Evolutionary conservation across 768 basidiomycete species (phyloP).

Genomic region (Fomitopsis pulvina): DNA sequence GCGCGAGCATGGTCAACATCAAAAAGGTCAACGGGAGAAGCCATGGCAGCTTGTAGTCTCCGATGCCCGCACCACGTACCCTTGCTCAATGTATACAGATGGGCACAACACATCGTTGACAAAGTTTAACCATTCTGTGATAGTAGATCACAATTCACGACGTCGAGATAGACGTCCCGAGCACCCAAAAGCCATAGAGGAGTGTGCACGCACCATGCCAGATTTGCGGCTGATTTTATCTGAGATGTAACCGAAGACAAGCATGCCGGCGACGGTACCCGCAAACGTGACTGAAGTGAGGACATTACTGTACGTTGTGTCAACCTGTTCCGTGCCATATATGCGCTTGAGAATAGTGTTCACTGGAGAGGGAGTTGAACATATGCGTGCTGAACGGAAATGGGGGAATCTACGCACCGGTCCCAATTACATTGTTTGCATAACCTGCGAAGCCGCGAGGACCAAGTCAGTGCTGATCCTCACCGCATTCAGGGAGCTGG

Average conservation of each 20-base stretch:
- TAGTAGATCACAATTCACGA: no score
- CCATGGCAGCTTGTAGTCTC: no score
- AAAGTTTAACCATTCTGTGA: no score
- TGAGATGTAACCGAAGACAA: constrained; percentile 73
- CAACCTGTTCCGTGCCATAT: constrained; percentile 53
- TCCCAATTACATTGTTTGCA: constrained; percentile 74
- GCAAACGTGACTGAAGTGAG: constrained; percentile 74
- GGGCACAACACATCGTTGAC: no score
- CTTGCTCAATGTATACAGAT: no score
- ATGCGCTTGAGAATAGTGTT: constrained; percentile 67
- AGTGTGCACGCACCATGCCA: constrained; percentile 63
- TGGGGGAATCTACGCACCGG: constrained; percentile 41
- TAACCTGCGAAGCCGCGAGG: constrained; percentile 45
- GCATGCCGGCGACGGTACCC: constrained; percentile 84
- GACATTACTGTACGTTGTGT: constrained; percentile 50
- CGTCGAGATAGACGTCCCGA: no score
- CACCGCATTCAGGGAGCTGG: not conserved
- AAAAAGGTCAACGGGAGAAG: no score
- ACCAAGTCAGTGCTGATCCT: not conserved
- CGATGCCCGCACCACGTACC: no score
- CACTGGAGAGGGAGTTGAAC: constrained; percentile 34
- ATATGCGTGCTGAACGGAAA: not conserved
- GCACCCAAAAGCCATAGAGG: not conserved
- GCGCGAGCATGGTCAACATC: no score
- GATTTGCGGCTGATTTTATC: constrained; percentile 87